A percentile compares a stretch with the other conserved stretches of the same genome.
phyloP scores from a whole-genome alignment of 2,329 filamentous ascomycete genomes.

The Nigrospora osmanthi region DNA sequence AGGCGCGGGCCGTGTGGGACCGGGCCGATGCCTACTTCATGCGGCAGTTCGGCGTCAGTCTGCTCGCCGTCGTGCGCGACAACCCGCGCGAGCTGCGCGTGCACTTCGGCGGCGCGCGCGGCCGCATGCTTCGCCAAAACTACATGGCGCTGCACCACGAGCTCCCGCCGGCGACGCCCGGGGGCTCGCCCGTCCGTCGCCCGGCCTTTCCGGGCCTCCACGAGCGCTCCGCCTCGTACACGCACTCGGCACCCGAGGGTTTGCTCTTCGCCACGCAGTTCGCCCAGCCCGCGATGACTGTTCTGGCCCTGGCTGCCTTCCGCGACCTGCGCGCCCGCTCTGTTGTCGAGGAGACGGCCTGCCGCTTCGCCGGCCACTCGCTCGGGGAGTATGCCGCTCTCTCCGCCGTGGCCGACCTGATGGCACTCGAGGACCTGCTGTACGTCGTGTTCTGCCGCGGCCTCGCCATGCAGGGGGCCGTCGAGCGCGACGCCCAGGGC shows the following conservation, averaged over 20 bases:
- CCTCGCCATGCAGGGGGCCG: conserved; percentile 22
- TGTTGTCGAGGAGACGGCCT: conserved; percentile 11
- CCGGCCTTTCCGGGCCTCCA: conserved; percentile 13
- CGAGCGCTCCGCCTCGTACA: conserved; percentile 16
- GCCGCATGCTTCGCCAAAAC: conserved; percentile 21
- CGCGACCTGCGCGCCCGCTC: conserved; percentile 18
- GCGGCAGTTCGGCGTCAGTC: conserved; percentile 19
- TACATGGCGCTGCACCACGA: conserved; percentile 20
- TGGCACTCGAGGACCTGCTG: conserved; percentile 17
- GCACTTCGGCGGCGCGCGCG: conserved; percentile 25
- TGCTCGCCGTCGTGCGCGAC: conserved; percentile 26
- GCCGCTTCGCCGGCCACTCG: conserved; percentile 21
- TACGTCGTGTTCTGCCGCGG: conserved; percentile 22
- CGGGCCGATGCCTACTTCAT: conserved; percentile 23
- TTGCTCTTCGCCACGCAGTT: conserved; percentile 25
- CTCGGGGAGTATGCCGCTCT: conserved; percentile 23
- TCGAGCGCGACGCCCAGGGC: conserved; percentile 17
- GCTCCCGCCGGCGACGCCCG: conserved; percentile 7
- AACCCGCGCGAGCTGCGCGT: conserved; percentile 28
- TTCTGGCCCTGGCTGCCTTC: conserved; percentile 20
- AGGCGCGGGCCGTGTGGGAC: conserved; percentile 26
- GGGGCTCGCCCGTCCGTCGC: conserved; percentile 7
- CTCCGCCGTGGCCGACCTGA: conserved; percentile 15
- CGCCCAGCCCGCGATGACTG: conserved; percentile 21
- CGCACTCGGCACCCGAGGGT: conserved; percentile 15